A percentile compares a stretch with the other conserved stretches of the same genome.
Evolutionary conservation across 2,329 filamentous ascomycete genomes (phyloP).

Genomic region (Davidsoniella virescens): DNA sequence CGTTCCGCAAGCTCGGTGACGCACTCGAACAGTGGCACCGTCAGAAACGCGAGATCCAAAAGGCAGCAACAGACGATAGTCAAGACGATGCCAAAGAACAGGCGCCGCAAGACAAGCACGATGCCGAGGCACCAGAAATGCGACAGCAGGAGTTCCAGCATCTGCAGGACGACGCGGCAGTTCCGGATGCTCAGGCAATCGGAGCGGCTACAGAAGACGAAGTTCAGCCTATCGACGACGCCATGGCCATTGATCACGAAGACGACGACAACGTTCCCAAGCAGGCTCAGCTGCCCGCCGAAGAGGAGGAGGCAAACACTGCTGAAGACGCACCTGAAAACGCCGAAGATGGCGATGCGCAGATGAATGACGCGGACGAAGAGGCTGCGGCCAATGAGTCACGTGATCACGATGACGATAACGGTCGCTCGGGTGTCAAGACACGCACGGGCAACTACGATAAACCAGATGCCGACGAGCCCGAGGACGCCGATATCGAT

Average conservation of each 20-base stretch:
- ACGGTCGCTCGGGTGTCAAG: constrained; percentile 42
- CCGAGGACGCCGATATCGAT: constrained; percentile 21
- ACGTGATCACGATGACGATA: constrained; percentile 24
- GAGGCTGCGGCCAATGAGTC: not conserved
- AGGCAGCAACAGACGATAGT: constrained; percentile 19
- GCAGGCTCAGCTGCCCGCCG: constrained; percentile 31
- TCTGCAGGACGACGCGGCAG: constrained; percentile 64
- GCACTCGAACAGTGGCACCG: constrained; percentile 85
- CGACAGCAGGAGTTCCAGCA: constrained; percentile 82
- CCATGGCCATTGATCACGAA: constrained; percentile 68
- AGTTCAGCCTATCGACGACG: constrained; percentile 68
- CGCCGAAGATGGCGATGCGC: constrained; percentile 26
- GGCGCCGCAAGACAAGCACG: constrained; percentile 30
- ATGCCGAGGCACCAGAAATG: constrained; percentile 37
- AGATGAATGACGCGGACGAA: constrained; percentile 6
- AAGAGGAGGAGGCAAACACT: constrained; percentile 22
- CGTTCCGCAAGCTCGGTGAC: constrained; percentile 90
- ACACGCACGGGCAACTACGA: constrained; percentile 43
- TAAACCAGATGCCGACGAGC: constrained; percentile 26
- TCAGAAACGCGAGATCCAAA: constrained; percentile 66
- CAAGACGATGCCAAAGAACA: constrained; percentile 26
- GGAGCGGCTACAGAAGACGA: constrained; percentile 81
- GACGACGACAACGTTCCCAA: constrained; percentile 33
- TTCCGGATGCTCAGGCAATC: constrained; percentile 79
- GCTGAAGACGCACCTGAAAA: constrained; percentile 23